Base-by-base conservation (phyloP, 257 asterid genomes). In the Lycium barbarum region DNA sequence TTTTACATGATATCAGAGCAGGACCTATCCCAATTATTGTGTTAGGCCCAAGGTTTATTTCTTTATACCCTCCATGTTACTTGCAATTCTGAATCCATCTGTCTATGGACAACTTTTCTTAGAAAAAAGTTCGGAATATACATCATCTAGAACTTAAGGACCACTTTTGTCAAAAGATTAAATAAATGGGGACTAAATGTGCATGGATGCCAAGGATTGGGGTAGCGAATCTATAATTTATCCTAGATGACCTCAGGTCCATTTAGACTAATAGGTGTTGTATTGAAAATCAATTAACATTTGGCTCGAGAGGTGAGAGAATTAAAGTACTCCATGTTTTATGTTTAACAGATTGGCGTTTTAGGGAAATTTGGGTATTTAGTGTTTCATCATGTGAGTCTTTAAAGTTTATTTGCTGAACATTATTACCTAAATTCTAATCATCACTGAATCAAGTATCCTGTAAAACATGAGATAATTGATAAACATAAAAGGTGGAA, bases 321-420 rank as follows among this genome's bases (percentile, higher is more conserved):
- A 20, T 43, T 10, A 11, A 45, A 73, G 63, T 13, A 76, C 14
- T 49, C 62, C 22, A 47, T 20, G 62, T 22, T 49, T 74, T 22
- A 7, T 76, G 11, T 51, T 76, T 76, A 76, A 53, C 22, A 49
- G 14, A 76, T 76, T 5, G 22, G 18, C 14, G 4, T 49, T 49
- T 76, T 65, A 22, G 22, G 72, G 85, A 62, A 81, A 81, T n/a
- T 82, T 15, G 61, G 53, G 73, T n/a, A 81, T 61, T 81, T 61
- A 22, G 15, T 59, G 59, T 51, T 82, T 72, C 49, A 38, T 82
- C n/a, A 66, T 82, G 80, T 55, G 35, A 51, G 6, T 51, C 17
- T 66, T 15, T 49, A 14, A 10, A 36, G 8, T 82, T 82, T n/a
- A 20, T 13, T 65, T 63, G 9, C 35, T 82, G 57, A 82, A 62